phyloP scores from a whole-genome alignment of 148 eudicot species.

The Limonium bicolor region DNA sequence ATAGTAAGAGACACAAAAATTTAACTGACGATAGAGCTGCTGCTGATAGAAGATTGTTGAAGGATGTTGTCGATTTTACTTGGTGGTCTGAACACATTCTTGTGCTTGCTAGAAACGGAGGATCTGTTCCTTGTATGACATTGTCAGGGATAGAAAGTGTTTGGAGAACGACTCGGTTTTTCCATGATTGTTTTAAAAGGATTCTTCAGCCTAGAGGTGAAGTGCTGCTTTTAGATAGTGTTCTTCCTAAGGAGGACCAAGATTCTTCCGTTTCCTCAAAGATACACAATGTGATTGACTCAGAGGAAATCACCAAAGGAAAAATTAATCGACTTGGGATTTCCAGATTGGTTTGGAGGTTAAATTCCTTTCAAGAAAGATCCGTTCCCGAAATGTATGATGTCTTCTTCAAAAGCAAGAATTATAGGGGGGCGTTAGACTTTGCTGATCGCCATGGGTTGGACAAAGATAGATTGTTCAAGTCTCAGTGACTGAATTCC shows the following conservation, averaged over 20 bases:
- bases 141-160: too few relatives aligned
- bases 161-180: conserved; percentile 48
- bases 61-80: conserved; percentile 56
- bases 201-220: conserved; percentile 23
- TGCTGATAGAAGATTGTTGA: conserved; percentile 16
- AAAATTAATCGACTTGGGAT: conserved; percentile 22
- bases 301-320: conserved; percentile 24
- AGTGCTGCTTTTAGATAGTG: conserved; percentile 59
- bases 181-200: conserved; percentile 30
- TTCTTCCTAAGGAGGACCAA: conserved; percentile 19
- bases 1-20: conserved; percentile 16
- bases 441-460: conserved; percentile 68
- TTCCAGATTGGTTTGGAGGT: conserved; percentile 45
- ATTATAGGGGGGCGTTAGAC: conserved; percentile 57
- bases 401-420: conserved; percentile 33
- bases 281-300: conserved; percentile 16
- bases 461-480: conserved; percentile 69
- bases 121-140: conserved; percentile 23
- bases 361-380: conserved; percentile 46
- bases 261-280: conserved; percentile 15
- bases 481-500: conserved; percentile 82
- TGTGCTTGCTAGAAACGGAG: conserved; percentile 44
- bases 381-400: conserved; percentile 75
- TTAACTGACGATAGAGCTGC: conserved; percentile 9
- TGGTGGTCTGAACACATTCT: conserved; percentile 88